phyloP scores from a whole-genome alignment of 1,284 basidiomycete species.

The Xerocomus alliaceus region DNA sequence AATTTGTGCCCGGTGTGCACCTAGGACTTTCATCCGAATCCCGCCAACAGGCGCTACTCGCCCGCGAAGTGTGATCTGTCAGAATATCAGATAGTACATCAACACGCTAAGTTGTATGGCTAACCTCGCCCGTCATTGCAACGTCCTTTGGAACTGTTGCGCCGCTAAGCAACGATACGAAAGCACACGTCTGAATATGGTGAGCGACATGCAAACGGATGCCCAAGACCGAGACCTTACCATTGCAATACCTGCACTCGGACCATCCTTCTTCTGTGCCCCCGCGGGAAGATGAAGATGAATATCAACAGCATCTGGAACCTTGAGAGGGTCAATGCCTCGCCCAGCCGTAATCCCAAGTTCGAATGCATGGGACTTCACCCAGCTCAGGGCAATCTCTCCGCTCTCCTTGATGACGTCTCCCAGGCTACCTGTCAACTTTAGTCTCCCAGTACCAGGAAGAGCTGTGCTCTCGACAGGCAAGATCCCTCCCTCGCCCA shows the following conservation, averaged over 20 bases:
- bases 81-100: conserved; percentile 3
- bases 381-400: conserved; percentile 86
- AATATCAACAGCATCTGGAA: conserved; percentile 74
- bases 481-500: conserved; percentile 86
- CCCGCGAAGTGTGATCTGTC: conserved; percentile 76
- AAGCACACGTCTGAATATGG: conserved; percentile 68
- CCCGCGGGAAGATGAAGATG: conserved; percentile 90
- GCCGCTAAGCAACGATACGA: conserved; percentile 83
- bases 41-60: conserved; percentile 84
- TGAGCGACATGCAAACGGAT: conserved; percentile 1
- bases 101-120: conserved; percentile 12
- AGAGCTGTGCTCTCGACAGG: conserved; percentile 82
- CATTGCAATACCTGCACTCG: conserved; percentile 89
- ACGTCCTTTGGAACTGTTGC: conserved; percentile 71
- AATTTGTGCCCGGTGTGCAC: conserved; percentile 84
- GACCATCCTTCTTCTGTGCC: conserved; percentile 90
- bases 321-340: conserved; percentile 76
- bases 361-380: conserved; percentile 83
- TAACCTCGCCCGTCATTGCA: conserved; percentile 85
- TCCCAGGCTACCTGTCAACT: conserved; percentile 82
- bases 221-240: conserved; percentile 43
- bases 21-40: conserved; percentile 68
- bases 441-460: conserved; percentile 74
- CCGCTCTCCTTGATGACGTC: conserved; percentile 91
- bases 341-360: conserved; percentile 75